Base-by-base conservation (phyloP, 768 basidiomycete genomes). In the Pholiota conissans region DNA sequence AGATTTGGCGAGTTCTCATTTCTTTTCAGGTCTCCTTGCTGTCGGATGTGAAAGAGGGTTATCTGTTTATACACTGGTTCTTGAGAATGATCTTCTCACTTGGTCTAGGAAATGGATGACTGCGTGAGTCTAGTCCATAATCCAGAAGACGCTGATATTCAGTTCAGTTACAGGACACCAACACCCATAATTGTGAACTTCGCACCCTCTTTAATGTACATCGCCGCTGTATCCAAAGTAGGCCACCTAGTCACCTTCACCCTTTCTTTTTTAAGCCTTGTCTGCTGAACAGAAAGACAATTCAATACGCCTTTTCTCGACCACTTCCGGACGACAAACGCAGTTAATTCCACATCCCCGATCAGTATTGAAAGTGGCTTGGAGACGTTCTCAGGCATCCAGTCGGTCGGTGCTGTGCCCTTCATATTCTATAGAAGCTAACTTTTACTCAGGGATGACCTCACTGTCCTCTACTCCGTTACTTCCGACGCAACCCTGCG, bases 401-500 rank as follows among this genome's bases (percentile, higher is more conserved):
- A 89, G 84, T 70, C 83, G 72, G 85, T 79, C n/a, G 42, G 71
- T 67, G 29, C 49, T 55, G 2, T 16, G 24, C 30, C 47, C 26
- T 26, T 7, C 54, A 37, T 42, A 20, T 24, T 18, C 32, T 14
- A 13, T 35, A 24, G 18, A 30, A 28, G 30, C 40, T 32, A 48
- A 62, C 9, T 60, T 47, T 22, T 29, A 24, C 56, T 32, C 61
- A 91, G 91, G 39, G 86, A 89, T 65, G 90, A 92, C 67, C 76
- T 88, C 2, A 84, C 42, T 11, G 42, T 89, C 54, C 77, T 96
- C 3, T 95, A 91, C 68, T 94, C 93, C 32, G 81, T 91, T 58
- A 93, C 95, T 13, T 83, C 85, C 24, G 91, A 95, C 64, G 84
- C 90, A 0, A 89, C 88, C 4, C 69, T 96, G 32, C 86, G 95